Conservation (phyloP, 805 yeast genomes). For the Nakazawaea ishiwadae region DNA sequence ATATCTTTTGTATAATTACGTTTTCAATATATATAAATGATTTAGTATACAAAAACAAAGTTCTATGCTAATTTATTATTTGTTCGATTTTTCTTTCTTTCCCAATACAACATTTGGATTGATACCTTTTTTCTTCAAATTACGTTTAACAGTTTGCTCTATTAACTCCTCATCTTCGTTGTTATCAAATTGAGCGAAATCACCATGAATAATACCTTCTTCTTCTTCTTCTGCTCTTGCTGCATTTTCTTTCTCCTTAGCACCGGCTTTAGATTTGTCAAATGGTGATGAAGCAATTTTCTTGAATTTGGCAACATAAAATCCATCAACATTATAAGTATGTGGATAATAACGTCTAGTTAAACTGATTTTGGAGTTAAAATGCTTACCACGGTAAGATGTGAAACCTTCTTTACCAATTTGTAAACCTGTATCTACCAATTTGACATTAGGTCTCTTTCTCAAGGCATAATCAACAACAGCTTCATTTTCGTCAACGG, state of each 20-base stretch:
- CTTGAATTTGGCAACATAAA: constrained; percentile 94
- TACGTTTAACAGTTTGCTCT: constrained; percentile 60
- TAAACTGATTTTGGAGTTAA: constrained; percentile 67
- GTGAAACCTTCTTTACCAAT: constrained; percentile 97
- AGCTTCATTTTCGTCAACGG: constrained; percentile 97
- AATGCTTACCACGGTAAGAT: constrained; percentile 87
- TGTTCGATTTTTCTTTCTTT: constrained; percentile 7
- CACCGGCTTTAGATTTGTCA: constrained; percentile 82
- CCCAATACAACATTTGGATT: constrained; percentile 46
- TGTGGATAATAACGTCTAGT: constrained; percentile 98
- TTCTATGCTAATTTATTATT: not conserved
- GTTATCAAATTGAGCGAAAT: constrained; percentile 78
- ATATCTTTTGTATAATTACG: constrained; percentile 16
- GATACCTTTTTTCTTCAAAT: constrained; percentile 65
- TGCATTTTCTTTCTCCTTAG: constrained; percentile 73
- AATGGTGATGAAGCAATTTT: constrained; percentile 84
- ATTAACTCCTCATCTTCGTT: constrained; percentile 73
- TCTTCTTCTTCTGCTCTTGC: constrained; percentile 81
- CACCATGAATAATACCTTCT: constrained; percentile 79
- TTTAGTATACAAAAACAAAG: constrained; percentile 1
- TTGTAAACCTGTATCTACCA: constrained; percentile 86
- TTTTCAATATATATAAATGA: constrained; percentile 11
- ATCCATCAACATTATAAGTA: constrained; percentile 97
- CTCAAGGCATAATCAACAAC: constrained; percentile 97
- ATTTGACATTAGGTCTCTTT: constrained; percentile 92